Evolutionary conservation across 108 stramenopile genomes (phyloP), one percentile per base, ranked within the genome.

Genomic region (Cyclotella baltica): DNA sequence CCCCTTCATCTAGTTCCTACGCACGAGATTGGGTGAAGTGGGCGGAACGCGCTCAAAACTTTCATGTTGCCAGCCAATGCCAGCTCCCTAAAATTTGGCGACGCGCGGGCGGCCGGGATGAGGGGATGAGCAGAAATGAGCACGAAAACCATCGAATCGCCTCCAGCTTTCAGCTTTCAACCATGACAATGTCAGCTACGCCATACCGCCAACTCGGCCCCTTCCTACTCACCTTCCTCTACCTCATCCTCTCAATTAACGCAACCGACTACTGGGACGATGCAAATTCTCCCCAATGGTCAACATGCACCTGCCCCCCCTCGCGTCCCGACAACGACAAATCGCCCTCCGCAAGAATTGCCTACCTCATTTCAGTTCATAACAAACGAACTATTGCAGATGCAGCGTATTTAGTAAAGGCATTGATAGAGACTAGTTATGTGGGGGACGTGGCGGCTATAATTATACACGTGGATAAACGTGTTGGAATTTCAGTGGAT

Each of bases 281-380:
- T 20, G 11, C 51, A 52, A 52, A 13, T 52, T 43, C 40, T 43
- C 10, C 6, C 10, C 51, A 52, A n/a, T 52, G 51, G 51, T n/a
- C 51, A 52, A n/a, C 18, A 10, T 52, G 40, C 13, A 6, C 19
- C 51, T 52, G 51, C n/a, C 79, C 79, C 10, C 40, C 62, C 28
- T 63, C 35, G 30, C 18, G 63, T 40, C 50, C 70, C 20, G 51
- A 58, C 33, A 48, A 57, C 38, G 52, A 62, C 31, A n/a, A n/a
- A n/a, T n/a, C n/a, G n/a, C 55, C 40, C 10, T 20, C 25, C 2
- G 88, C 88, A 25, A 65, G 81, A 34, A 88, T 96, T 55, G 91
- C 91, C 23, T 96, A 93, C 72, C 73, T 96, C 35, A 81, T 96
- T 57, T 57, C 72, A n/a, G 75, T 93, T 3, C 96, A 96, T 85